Base-by-base conservation (phyloP, 2,329 filamentous ascomycete genomes). In the Ophiocordyceps camponoti-leonardi region DNA sequence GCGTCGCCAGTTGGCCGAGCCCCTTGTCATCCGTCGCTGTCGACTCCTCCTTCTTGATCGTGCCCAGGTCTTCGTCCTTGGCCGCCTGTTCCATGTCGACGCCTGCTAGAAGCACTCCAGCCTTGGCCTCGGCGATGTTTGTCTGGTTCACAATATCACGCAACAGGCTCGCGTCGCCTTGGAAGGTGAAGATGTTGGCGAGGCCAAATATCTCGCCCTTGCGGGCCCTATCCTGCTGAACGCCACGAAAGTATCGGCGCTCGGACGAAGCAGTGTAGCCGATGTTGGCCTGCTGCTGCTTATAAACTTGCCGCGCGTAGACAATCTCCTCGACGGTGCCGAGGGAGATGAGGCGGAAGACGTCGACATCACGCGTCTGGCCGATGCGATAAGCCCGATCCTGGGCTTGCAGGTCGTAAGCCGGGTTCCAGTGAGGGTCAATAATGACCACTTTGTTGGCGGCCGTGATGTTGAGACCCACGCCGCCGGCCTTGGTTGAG, bases 141-240 rank as follows among this genome's bases (percentile, higher is more conserved):
- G 92, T 96, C 63, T 95, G 94, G 67, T 96, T 94, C 54, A 98
- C 86, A 53, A 98, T 96, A 46, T 95, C 86, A n/a, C 85, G 77
- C 6, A 96, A 72, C 14, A 95, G 72, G 13, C 93, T 75, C 48
- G 83, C 83, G 51, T 88, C 77, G 43, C 78, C 76, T 50, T 86
- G 79, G 50, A 86, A 95, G 0, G 78, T 78, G 54, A 98, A 86
- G 13, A 98, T 72, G 52, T 98, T 98, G 20, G 73, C 65, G 2
- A 96, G 71, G 0, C 92, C 92, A 53, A 98, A 98, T 20, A 98
- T 86, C 60, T 98, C 92, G 16, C 92, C 92, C 53, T 90, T 90
- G 51, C 88, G 79, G 26, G 77, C 76, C 22, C 77, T 77, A 52
- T 86, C 77, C 49, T 93, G 82, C 62, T 95, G 90, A 0, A 96